Evolutionary conservation across 73 alveolate species (phyloP).

Genomic region (Paramecium bursaria): DNA sequence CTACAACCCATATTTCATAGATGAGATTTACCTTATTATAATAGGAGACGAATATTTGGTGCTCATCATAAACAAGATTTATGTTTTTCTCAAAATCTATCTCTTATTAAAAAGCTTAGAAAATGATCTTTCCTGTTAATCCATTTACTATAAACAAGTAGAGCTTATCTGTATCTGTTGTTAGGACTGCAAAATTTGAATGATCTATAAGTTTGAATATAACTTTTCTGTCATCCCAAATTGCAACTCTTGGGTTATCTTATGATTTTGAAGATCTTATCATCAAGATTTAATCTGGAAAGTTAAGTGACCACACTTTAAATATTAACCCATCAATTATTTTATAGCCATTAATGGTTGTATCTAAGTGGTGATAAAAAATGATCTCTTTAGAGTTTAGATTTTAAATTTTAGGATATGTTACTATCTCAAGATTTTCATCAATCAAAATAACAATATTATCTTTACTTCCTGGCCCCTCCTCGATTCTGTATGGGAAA

Average conservation of each 20-base stretch:
- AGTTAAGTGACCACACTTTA: slow-evolving; percentile 2
- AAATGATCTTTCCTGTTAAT: slow-evolving; percentile 55
- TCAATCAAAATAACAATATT: slow-evolving; percentile 30
- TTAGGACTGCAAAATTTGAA: slow-evolving; percentile 62
- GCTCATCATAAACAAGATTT: slow-evolving; percentile 64
- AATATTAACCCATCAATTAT: not conserved
- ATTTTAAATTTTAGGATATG: slow-evolving; percentile 25
- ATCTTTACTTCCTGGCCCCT: slow-evolving; percentile 12
- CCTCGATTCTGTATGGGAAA: slow-evolving; percentile 35
- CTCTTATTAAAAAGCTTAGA: slow-evolving; percentile 33
- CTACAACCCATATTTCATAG: slow-evolving; percentile 67
- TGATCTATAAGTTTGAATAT: slow-evolving; percentile 60
- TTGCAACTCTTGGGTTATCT: slow-evolving; percentile 66
- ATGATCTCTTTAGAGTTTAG: slow-evolving; percentile 22
- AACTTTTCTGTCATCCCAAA: slow-evolving; percentile 69
- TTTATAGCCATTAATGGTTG: slow-evolving; percentile 5
- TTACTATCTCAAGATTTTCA: slow-evolving; percentile 9
- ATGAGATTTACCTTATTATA: slow-evolving; percentile 51
- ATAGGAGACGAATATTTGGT: slow-evolving; percentile 61
- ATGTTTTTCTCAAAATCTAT: slow-evolving; percentile 55
- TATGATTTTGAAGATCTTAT: slow-evolving; percentile 24
- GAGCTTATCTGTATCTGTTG: slow-evolving; percentile 47
- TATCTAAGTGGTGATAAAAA: not conserved
- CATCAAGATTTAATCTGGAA: slow-evolving; percentile 19
- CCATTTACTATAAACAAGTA: slow-evolving; percentile 58